phyloP scores from a whole-genome alignment of 805 yeast species.

The Cyberlindnera japonica region DNA sequence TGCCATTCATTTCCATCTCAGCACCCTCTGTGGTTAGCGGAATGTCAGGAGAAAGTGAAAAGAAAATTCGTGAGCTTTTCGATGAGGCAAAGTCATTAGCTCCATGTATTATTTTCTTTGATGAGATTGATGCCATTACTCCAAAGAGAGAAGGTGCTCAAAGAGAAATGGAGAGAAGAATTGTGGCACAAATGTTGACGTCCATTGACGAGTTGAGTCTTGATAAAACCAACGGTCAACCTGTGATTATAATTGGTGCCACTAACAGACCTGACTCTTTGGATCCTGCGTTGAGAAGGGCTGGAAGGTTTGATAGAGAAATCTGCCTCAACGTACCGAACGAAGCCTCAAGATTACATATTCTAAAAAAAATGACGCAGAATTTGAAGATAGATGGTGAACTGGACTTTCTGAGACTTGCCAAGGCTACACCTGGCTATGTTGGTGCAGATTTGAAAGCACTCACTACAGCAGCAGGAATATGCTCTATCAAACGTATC shows the following conservation, averaged over 20 bases:
- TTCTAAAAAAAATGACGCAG: slow-evolving; percentile 69
- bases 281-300: slow-evolving; percentile 92
- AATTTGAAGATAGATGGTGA: slow-evolving; percentile 62
- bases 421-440: slow-evolving; percentile 93
- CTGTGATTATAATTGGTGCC: slow-evolving; percentile 93
- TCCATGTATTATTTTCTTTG: slow-evolving; percentile 90
- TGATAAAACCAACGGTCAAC: slow-evolving; percentile 87
- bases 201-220: slow-evolving; percentile 90
- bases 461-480: slow-evolving; percentile 91
- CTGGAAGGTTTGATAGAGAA: slow-evolving; percentile 95
- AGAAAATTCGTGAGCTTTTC: slow-evolving; percentile 86
- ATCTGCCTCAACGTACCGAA: slow-evolving; percentile 93
- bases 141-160: slow-evolving; percentile 98
- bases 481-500: slow-evolving; percentile 87
- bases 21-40: slow-evolving; percentile 98
- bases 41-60: slow-evolving; percentile 98
- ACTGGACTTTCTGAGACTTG: slow-evolving; percentile 68
- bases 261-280: slow-evolving; percentile 95
- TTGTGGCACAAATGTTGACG: slow-evolving; percentile 91
- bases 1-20: slow-evolving; percentile 84
- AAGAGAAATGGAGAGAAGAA: slow-evolving; percentile 95
- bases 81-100: slow-evolving; percentile 89
- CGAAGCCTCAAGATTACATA: slow-evolving; percentile 73
- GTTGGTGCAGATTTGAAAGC: slow-evolving; percentile 98
- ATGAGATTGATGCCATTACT: slow-evolving; percentile 97